A percentile compares a stretch with the other conserved stretches of the same genome.
phyloP scores from a whole-genome alignment of 148 eudicot species.

The Chenopodium album region DNA sequence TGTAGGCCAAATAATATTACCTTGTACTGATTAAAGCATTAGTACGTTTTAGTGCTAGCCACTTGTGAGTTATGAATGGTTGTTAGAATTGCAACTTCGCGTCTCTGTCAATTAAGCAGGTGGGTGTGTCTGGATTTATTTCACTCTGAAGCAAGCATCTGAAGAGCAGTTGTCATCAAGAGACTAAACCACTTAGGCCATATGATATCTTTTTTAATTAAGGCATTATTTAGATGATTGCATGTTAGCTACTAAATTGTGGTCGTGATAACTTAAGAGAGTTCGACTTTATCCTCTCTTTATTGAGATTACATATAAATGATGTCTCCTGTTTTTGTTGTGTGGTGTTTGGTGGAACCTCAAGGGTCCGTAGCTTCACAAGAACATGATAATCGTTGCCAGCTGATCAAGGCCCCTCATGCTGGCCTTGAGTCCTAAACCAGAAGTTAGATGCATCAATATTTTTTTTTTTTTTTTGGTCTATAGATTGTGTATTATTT shows the following conservation, averaged over 20 bases:
- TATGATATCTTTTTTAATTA: too few species aligned
- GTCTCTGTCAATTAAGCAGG: neutral
- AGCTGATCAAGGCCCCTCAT: neutral
- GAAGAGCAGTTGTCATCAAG: neutral
- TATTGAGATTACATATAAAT: neutral
- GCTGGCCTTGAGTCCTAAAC: neutral
- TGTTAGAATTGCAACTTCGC: too few species aligned
- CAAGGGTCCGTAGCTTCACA: neutral
- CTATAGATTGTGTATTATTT: neutral
- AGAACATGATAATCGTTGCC: neutral
- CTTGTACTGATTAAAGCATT: neutral
- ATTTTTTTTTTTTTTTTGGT: neutral
- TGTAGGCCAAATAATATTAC: neutral
- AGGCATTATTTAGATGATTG: too few species aligned
- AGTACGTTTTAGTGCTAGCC: too few species aligned
- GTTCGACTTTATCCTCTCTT: neutral
- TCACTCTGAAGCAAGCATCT: neutral
- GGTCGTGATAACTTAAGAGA: neutral
- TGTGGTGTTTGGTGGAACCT: neutral
- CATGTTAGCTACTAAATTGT: neutral
- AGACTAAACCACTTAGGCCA: too few species aligned
- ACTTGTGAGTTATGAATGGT: too few species aligned
- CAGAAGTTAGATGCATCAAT: neutral
- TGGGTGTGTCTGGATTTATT: neutral
- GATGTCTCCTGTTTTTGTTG: neutral